Base-by-base conservation (phyloP, 371 early-diverging fungal genomes). In the Lichtheimia ramosa region DNA sequence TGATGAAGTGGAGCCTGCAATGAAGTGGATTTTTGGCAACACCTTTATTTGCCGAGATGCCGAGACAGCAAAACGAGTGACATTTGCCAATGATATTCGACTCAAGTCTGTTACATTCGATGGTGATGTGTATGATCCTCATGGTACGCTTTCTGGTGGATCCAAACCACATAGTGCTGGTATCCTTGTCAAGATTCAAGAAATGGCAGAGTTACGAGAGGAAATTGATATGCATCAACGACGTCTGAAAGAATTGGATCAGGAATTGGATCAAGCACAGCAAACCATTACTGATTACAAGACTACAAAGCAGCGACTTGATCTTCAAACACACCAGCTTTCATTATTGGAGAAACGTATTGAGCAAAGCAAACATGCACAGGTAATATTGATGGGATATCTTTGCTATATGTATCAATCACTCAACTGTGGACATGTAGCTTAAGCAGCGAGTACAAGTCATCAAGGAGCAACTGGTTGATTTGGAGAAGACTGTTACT, bases 81-180 rank as follows among this genome's bases (percentile, higher is more conserved):
- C 99, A 0, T 99, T 95, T 75, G 83, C 96, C 74, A 83, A 86
- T 48, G 66, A 75, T 13, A 84, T 99, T 34, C 82, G 84, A 14
- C 70, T 87, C 51, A 91, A 91, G 57, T 95, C 96, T 15, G 96
- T 99, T 5, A 99, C 99, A 0, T 62, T 92, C 1, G 99, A 99
- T 51, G 99, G 99, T 27, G 99, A 98, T 75, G 84, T 98, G 5
- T 99, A 99, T 77, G 99, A 99, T 65, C 99, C 99, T 2, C 87
- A 89, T 39, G 99, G 99, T 41, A 95, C 96, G 0, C 77, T 99
- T 20, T 93, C 96, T 10, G 99, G 99, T 59, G 99, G 99, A 5
- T 91, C 97, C 21, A 86, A 84, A 61, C 87, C 94, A 3, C 70
- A 74, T 16, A 87, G 89, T 2, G 74, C 85, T 0, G 95, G 94